Evolutionary conservation across 345 rosid species (phyloP).

Genomic region (Eucalyptus pauciflora): DNA sequence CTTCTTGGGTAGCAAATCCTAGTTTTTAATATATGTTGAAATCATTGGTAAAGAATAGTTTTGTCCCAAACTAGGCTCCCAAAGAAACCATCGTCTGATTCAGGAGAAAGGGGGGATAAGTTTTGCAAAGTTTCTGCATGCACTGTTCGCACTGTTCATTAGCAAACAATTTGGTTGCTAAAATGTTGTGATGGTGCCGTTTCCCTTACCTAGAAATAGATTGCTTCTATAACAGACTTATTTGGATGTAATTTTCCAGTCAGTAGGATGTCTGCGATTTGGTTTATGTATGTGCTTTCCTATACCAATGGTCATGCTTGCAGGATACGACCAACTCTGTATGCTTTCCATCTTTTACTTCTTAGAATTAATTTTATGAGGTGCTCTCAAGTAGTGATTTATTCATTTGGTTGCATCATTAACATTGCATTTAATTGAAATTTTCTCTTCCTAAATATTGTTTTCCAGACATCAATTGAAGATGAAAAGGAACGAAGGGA

Average conservation of each 20-base stretch:
- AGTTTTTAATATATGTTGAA: neutral
- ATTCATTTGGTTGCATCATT: neutral
- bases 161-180: neutral
- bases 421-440: neutral
- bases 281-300: neutral
- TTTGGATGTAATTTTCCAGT: neutral
- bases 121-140: neutral
- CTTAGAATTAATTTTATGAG: neutral
- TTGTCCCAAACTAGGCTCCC: neutral
- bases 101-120: neutral
- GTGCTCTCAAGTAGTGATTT: neutral
- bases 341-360: neutral
- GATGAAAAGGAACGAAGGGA: slow-evolving; percentile 45
- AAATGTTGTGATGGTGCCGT: neutral
- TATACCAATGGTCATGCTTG: neutral
- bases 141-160: neutral
- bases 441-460: neutral
- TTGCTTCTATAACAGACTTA: neutral
- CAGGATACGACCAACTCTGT: neutral
- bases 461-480: slow-evolving; percentile 60
- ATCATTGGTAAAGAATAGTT: neutral
- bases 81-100: neutral
- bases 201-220: neutral
- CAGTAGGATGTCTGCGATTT: neutral
- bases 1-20: neutral